Evolutionary conservation across 768 basidiomycete genomes (phyloP), one percentile per base, ranked within the genome.

Genomic region (Dictyophora rubrovolvata): DNA sequence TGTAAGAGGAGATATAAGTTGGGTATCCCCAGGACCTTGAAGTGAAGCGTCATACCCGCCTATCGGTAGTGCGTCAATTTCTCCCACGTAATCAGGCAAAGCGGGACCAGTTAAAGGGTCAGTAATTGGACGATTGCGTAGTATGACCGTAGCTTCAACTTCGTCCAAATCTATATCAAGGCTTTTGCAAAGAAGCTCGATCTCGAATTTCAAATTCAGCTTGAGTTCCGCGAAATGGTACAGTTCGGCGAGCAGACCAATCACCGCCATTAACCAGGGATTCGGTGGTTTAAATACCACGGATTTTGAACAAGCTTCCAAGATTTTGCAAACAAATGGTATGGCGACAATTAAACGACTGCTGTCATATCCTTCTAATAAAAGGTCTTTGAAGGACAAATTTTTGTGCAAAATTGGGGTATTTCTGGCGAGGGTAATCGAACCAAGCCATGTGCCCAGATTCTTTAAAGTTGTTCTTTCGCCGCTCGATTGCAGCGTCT

Each of bases 191-290:
- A 98, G 75, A 42, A 97, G 86, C 72, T 99, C 96, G 56, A 99
- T 98, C 73, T 98, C 96, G 67, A 99, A 99, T 72, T 97, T 98
- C 69, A 93, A 80, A 69, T 97, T 96, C 57, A 98, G 77, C 73
- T 95, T 95, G 62, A 98, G 79, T 65, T 98, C 94, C 5, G 93
- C 95, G 66, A 87, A 94, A 69, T 94, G 90, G 71, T 99, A 98
- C n/a, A 99, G 80, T 69, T 99, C 96, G 48, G 85, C 89, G 49
- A 98, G 81, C 48, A 98, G 77, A 63, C 87, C 84, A 65, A 98
- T 77, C 63, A 99, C 89, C 0, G 89, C 94, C 87, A 97, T 94
- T 53, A 99, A 73, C 96, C 96, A 99, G 1, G 96, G 96, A 70
- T 97, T 99, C 22, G 96, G 96, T 18, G 93, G 88, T 66, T 81